These are phyloP conservation scores for Persicaria tinctoria DNA, from an alignment of 148 eudicot genomes.

Conservation along the genomic window DNA sequence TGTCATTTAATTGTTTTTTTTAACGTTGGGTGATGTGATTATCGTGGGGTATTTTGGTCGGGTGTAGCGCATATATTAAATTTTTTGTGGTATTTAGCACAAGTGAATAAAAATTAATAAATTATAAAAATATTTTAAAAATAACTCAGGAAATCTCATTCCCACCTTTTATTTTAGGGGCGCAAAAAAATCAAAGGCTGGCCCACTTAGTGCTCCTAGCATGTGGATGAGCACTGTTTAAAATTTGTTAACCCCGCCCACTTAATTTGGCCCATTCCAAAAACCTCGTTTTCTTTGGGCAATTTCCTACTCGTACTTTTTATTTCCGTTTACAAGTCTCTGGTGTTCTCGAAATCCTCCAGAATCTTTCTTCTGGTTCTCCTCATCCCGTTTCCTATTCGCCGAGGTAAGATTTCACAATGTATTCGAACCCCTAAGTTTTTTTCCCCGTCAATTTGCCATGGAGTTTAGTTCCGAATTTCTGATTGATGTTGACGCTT, in stretches of 20 bases:
- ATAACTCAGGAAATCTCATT: no score
- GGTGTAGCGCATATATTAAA: no score
- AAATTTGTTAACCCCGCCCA: not conserved
- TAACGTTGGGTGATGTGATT: no score
- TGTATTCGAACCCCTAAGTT: not conserved
- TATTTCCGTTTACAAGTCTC: not conserved
- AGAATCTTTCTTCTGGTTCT: not conserved
- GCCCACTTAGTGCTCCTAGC: no score
- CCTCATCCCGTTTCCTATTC: constrained; percentile 9
- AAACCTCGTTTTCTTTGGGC: not conserved
- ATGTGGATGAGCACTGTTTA: no score
- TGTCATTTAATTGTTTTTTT: no score
- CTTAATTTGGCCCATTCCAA: not conserved
- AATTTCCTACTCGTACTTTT: not conserved
- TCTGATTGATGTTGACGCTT: not conserved
- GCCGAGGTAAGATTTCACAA: not conserved
- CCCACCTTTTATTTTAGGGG: no score
- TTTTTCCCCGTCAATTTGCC: not conserved
- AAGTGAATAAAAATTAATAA: no score
- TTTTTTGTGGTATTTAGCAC: no score
- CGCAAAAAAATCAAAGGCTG: no score
- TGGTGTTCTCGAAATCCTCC: not conserved
- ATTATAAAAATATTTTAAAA: no score
- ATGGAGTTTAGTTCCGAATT: not conserved
- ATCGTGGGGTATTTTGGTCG: no score